Percentiles rank a stretch among this genome's conserved stretches.
These are phyloP conservation scores for Cryptococcus sp. DNA, from an alignment of 1,284 basidiomycete genomes.

Conservation along the genomic window DNA sequence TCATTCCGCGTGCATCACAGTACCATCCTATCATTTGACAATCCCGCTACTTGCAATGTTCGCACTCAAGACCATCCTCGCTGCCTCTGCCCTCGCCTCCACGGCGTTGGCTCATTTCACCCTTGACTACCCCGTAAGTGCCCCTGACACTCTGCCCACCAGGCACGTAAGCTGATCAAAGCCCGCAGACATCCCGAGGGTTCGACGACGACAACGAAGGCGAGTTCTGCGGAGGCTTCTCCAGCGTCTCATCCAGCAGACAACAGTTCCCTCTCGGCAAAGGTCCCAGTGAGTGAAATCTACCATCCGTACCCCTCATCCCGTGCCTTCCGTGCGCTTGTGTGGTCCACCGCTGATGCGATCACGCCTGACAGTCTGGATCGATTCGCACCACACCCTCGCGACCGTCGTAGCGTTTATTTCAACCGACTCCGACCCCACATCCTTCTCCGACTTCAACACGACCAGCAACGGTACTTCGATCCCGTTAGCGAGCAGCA, in stretches of 20 bases:
- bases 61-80: conserved; percentile 27
- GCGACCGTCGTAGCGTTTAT: conserved; percentile 58
- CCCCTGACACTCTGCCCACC: neutral
- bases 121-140: conserved; percentile 61
- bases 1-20: neutral
- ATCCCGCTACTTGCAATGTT: conserved; percentile 4
- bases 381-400: conserved; percentile 39
- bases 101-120: conserved; percentile 67
- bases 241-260: conserved; percentile 55
- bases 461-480: conserved; percentile 49
- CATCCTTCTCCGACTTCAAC: conserved; percentile 63
- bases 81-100: conserved; percentile 49
- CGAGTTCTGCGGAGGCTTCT: conserved; percentile 53
- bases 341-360: neutral
- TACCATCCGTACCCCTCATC: too few relatives aligned
- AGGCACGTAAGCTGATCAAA: neutral
- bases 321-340: conserved; percentile 17
- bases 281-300: conserved; percentile 55
- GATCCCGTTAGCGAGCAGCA: conserved; percentile 54
- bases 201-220: conserved; percentile 64
- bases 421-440: conserved; percentile 62
- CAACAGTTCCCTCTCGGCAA: conserved; percentile 66
- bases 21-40: neutral
- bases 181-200: conserved; percentile 58
- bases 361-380: conserved; percentile 25